These are phyloP conservation scores for Mrakia blollopis DNA, from an alignment of 768 basidiomycete genomes.

Conservation along the genomic window DNA sequence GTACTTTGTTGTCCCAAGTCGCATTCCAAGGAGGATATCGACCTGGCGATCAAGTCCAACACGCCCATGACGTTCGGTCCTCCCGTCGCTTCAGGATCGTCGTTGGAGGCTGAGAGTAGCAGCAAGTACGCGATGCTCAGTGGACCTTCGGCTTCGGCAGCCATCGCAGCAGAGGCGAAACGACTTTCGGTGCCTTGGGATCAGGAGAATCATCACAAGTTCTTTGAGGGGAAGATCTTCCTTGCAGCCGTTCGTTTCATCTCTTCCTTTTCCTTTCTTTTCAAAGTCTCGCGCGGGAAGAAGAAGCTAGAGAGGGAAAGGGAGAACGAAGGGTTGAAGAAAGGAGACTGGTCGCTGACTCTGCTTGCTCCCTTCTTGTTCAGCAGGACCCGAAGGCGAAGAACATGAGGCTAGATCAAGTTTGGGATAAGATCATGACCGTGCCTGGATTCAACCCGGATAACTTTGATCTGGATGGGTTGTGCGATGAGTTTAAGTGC, in stretches of 20 bases:
- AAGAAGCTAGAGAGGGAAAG: too few species aligned
- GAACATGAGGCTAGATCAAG: slow-evolving; percentile 71
- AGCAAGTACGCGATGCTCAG: not conserved
- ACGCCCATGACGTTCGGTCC: not conserved
- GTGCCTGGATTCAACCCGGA: slow-evolving; percentile 72
- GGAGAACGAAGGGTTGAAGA: too few species aligned
- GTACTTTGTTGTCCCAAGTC: not conserved
- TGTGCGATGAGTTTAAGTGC: slow-evolving; percentile 70
- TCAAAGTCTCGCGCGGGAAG: too few species aligned
- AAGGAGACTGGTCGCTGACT: not conserved
- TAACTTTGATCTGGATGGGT: slow-evolving; percentile 71
- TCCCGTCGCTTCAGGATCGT: slow-evolving; percentile 10
- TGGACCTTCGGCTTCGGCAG: not conserved
- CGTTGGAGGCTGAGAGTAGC: not conserved
- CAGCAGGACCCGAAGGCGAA: slow-evolving; percentile 51
- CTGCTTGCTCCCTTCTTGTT: not conserved
- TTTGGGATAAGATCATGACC: slow-evolving; percentile 70
- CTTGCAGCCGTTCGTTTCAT: slow-evolving; percentile 8
- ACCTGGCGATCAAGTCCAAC: not conserved
- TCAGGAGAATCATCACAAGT: not conserved
- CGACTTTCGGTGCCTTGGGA: not conserved
- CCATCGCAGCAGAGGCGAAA: not conserved
- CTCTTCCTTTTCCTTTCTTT: not conserved
- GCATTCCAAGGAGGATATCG: not conserved
- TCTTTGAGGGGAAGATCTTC: slow-evolving; percentile 17